These are phyloP conservation scores for Sindora glabra DNA, from an alignment of 306 rosid genomes.

Conservation along the genomic window DNA sequence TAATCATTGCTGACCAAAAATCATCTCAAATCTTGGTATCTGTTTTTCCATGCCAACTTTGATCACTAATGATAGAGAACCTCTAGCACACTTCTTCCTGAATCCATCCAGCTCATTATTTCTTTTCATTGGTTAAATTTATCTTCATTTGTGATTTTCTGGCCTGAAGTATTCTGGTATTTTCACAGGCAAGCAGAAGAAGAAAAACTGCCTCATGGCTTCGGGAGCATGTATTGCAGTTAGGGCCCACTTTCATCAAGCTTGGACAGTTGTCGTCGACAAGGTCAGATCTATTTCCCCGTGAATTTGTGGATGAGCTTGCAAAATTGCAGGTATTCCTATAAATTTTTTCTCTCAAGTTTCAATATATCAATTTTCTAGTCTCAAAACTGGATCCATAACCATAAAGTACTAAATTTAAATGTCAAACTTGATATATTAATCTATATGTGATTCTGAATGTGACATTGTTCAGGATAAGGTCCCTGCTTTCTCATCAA, in stretches of 20 bases:
- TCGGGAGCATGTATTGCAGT: slow-evolving; percentile 76
- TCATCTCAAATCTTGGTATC: too few species aligned
- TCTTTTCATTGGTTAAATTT: background rate
- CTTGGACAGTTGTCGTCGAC: slow-evolving; percentile 93
- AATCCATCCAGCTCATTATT: background rate
- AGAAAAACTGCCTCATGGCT: slow-evolving; percentile 77
- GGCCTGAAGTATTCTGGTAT: background rate
- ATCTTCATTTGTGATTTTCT: background rate
- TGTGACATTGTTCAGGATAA: slow-evolving; percentile 48
- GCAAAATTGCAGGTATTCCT: slow-evolving; percentile 73
- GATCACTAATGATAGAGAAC: too few species aligned
- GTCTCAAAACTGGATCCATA: background rate
- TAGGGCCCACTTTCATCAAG: slow-evolving; percentile 91
- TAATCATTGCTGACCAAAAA: background rate
- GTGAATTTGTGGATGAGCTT: slow-evolving; percentile 85
- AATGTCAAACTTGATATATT: background rate
- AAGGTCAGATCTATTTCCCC: slow-evolving; percentile 85
- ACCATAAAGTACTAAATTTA: background rate
- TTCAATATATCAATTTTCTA: background rate
- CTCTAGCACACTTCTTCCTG: background rate
- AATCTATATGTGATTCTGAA: slow-evolving; percentile 1
- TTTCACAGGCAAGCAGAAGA: slow-evolving; percentile 58
- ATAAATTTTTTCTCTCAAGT: background rate
- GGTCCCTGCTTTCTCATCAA: slow-evolving; percentile 85
- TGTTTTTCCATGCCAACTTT: too few species aligned